These are phyloP conservation scores for Komagataella mondaviorum DNA, from an alignment of 805 yeast species.

Conservation along the genomic window DNA sequence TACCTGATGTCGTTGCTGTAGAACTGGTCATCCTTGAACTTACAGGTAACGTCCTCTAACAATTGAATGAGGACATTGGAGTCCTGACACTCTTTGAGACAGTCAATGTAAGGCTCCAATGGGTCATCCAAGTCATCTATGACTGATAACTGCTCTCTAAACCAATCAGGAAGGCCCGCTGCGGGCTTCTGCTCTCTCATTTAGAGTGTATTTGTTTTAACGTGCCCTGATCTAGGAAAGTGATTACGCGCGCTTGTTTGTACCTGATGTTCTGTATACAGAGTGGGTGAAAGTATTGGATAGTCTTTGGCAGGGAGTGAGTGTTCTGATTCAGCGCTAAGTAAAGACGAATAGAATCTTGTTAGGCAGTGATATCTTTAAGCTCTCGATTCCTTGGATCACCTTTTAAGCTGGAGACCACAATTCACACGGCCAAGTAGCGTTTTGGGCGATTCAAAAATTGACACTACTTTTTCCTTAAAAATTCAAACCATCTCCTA, in stretches of 20 bases:
- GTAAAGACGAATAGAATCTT: not conserved
- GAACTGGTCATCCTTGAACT: conserved; percentile 46
- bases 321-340: not conserved
- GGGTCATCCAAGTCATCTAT: conserved; percentile 74
- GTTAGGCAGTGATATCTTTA: not conserved
- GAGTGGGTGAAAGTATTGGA: not conserved
- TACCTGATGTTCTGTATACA: not conserved
- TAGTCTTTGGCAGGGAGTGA: not conserved
- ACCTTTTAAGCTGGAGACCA: not conserved
- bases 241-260: not conserved
- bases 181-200: not conserved
- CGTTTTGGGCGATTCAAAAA: not conserved
- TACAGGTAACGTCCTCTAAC: conserved; percentile 60
- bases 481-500: not conserved
- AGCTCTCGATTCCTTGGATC: no score
- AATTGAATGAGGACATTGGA: conserved; percentile 38
- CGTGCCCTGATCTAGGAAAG: not conserved
- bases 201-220: not conserved
- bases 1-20: conserved; percentile 80
- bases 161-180: not conserved
- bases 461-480: not conserved
- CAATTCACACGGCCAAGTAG: not conserved
- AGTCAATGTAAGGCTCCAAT: conserved; percentile 58
- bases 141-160: not conserved
- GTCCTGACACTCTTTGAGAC: conserved; percentile 23